Conservation (phyloP, 2,329 filamentous ascomycete genomes). For the Penicillium psychrosexuale region DNA sequence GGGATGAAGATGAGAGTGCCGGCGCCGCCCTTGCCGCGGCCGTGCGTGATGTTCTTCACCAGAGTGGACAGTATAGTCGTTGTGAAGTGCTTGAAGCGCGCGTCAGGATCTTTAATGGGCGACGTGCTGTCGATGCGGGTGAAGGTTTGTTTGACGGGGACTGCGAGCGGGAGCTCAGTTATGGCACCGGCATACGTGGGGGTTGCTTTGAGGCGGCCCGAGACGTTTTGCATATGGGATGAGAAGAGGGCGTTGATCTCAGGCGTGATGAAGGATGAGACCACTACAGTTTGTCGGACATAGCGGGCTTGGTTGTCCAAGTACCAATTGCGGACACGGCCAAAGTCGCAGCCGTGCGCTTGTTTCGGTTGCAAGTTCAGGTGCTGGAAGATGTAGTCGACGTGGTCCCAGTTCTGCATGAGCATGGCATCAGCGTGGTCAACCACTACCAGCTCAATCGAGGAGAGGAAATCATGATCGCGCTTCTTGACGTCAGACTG, state of each 20-base stretch:
- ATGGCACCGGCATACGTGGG: conserved; percentile 69
- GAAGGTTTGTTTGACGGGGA: conserved; percentile 81
- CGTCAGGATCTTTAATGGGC: conserved; percentile 74
- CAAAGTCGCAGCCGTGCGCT: conserved; percentile 89
- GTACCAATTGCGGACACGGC: conserved; percentile 85
- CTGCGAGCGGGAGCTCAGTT: conserved; percentile 60
- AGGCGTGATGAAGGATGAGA: conserved; percentile 81
- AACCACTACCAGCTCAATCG: conserved; percentile 83
- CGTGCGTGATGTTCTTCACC: conserved; percentile 53
- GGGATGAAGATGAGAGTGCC: conserved; percentile 88
- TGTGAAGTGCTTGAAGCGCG: conserved; percentile 87
- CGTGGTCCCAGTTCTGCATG: conserved; percentile 98
- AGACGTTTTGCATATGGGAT: conserved; percentile 72
- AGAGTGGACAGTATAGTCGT: conserved; percentile 75
- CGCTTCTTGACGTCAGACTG: conserved; percentile 67
- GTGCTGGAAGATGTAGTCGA: conserved; percentile 86
- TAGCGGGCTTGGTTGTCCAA: conserved; percentile 78
- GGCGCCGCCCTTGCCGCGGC: conserved; percentile 48
- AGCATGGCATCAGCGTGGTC: conserved; percentile 91
- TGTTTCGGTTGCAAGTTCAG: conserved; percentile 88
- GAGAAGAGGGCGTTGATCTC: conserved; percentile 80
- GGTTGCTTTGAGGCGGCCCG: conserved; percentile 72
- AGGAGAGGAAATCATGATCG: conserved; percentile 89
- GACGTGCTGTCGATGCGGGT: conserved; percentile 73
- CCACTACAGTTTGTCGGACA: conserved; percentile 79